Evolutionary conservation across 1,284 basidiomycete species (phyloP), one percentile per base, ranked within the genome.

Genomic region (Sanghuangporus baumii): DNA sequence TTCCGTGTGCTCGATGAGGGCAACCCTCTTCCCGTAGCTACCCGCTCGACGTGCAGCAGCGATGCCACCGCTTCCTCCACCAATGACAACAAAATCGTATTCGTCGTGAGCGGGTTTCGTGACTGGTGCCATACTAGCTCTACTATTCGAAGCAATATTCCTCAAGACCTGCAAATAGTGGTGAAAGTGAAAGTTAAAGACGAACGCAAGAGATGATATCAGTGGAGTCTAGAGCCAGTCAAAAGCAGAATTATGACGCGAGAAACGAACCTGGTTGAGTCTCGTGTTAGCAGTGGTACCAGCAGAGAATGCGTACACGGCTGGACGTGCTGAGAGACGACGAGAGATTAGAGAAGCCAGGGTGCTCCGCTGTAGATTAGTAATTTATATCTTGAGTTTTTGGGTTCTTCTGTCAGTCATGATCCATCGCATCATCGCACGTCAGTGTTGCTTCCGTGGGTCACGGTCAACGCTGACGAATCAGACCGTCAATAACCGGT

Each of bases 11-110:
- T 99, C 96, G 38, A 98, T 87, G 26, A 98, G 79, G 11, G 93
- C 94, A 56, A 94, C 94, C 75, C 96, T 98, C 72, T 91, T 93
- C 59, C 96, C 96, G 74, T 98, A 96, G 23, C 82, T 82, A n/a
- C 90, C 91, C 12, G 96, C 96, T 62, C 97, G 86, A 66, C 93
- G 93, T 60, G 89, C 87, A 59, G 87, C 85, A 14, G 84, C 93
- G 56, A 88, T 85, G 61, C 93, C 92, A 59, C 91, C 92, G 65
- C 89, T 92, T 23, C 92, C 92, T 63, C 92, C 93, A 59, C 92
- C 92, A 69, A 94, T 87, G 67, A 91, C 85, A 58, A 94, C 79
- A 66, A 89, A 85, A 71, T 94, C 91, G 72, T 91, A 93, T 70
- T 83, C 84, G 54, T 86, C 86, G 18, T 74, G 73, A 3, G 79